A percentile compares a stretch with the other conserved stretches of the same genome.
These are phyloP conservation scores for Lasiodiplodia citricola DNA, from an alignment of 2,329 filamentous ascomycete species.

Conservation along the genomic window DNA sequence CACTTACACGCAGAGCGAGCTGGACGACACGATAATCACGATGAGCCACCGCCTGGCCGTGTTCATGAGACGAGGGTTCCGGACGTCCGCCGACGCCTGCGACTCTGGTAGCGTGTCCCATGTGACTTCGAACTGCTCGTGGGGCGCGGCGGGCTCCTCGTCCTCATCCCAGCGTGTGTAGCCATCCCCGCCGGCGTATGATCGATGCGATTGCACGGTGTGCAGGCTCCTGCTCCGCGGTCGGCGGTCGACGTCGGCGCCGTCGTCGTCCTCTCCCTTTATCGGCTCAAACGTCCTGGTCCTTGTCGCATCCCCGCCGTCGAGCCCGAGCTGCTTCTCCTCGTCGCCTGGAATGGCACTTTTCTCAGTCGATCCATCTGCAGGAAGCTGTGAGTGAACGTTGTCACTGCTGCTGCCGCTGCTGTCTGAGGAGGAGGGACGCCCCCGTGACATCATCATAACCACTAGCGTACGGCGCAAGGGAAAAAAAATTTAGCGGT, in stretches of 20 bases:
- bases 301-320: constrained; percentile 10
- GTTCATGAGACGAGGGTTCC: constrained; percentile 73
- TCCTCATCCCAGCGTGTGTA: constrained; percentile 44
- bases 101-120: constrained; percentile 80
- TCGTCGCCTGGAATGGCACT: constrained; percentile 9
- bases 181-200: constrained; percentile 44
- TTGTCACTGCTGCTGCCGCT: constrained; percentile 4
- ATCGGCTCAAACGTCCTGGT: constrained; percentile 25
- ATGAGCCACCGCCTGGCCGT: constrained; percentile 77
- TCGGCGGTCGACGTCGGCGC: background rate
- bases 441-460: constrained; percentile 11
- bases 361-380: constrained; percentile 12
- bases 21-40: constrained; percentile 72
- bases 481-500: background rate
- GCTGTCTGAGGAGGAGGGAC: background rate
- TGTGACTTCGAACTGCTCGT: constrained; percentile 67
- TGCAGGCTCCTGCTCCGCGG: constrained; percentile 23
- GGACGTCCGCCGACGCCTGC: constrained; percentile 20
- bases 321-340: constrained; percentile 21
- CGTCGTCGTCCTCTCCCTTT: constrained; percentile 18
- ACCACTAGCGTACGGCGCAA: constrained; percentile 4
- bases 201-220: constrained; percentile 29
- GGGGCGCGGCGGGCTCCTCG: constrained; percentile 32
- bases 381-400: background rate
- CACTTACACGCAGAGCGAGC: constrained; percentile 83